These are phyloP conservation scores for Fistulina hepatica DNA, from an alignment of 1,284 basidiomycete species.

Conservation along the genomic window DNA sequence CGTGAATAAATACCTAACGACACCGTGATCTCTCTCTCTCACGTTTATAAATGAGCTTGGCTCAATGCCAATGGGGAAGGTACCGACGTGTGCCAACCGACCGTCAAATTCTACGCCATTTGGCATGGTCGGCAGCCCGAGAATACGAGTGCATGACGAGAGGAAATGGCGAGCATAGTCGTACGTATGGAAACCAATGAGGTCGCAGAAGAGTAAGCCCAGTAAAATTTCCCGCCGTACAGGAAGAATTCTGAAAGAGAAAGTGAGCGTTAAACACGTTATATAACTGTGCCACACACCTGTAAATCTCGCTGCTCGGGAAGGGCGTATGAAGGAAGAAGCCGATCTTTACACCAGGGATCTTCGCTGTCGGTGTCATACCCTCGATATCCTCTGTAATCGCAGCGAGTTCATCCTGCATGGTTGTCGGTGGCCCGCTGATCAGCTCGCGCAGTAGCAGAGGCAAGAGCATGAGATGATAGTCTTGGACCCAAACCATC, in stretches of 20 bases:
- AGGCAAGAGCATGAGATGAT: constrained; percentile 96
- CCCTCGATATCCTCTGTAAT: constrained; percentile 66
- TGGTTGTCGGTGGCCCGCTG: constrained; percentile 58
- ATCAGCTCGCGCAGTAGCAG: constrained; percentile 86
- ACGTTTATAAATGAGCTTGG: constrained; percentile 84
- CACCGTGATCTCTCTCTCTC: constrained; percentile 15
- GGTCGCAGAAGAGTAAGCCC: constrained; percentile 90
- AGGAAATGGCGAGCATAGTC: constrained; percentile 99
- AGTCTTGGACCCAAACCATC: constrained; percentile 99
- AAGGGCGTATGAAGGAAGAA: constrained; percentile 99
- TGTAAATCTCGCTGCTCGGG: constrained; percentile 96
- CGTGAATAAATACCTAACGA: not conserved
- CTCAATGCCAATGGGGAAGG: constrained; percentile 98
- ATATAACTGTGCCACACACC: constrained; percentile 39
- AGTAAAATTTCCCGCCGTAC: constrained; percentile 95
- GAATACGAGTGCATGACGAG: constrained; percentile 93
- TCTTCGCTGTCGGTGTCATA: constrained; percentile 26
- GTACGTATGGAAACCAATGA: constrained; percentile 99
- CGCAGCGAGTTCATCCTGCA: constrained; percentile 56
- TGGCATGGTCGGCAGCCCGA: constrained; percentile 94
- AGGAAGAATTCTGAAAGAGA: constrained; percentile 90
- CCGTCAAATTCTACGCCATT: constrained; percentile 97
- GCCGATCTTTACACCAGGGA: constrained; percentile 79
- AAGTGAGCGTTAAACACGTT: too few relatives aligned
- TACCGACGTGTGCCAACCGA: constrained; percentile 91